Evolutionary conservation across 1,284 basidiomycete species (phyloP), one percentile per base, ranked within the genome.

Genomic region (Cutaneotrichosporon cyanovorans): DNA sequence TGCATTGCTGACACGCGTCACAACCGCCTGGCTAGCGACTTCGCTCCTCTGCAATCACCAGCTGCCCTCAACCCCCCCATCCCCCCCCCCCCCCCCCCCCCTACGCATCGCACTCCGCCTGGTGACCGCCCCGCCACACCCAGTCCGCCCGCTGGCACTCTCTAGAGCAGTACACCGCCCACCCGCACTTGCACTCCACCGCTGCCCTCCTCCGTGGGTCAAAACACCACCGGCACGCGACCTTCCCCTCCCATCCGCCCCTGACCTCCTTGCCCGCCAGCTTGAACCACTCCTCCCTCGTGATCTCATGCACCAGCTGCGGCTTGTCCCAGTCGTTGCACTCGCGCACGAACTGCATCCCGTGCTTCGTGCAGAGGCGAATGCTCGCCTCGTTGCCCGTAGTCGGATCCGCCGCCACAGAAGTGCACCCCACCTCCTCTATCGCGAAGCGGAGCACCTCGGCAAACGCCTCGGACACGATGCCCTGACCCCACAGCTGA

Each of bases 71-170:
- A 7, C 12, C 25, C 12, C 8, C 25, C 12, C 25, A 28, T 7
- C 8, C 25, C 7, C 12, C 25, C 7, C 25, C 8, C 25, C 7
- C 25, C 7, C 7, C 25, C 25, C 8, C 25, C 8, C 25, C 12
- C 18, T 37, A 19, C 21, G 41, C 42, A 23, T 42, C 36, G 28
- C 66, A 69, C 48, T 69, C 65, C 1, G 28, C 22, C 48, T 64
- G 62, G 54, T 69, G 67, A 2, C 66, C 66, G 3, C 56, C 53
- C 5, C 30, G 22, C 10, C 42, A 46, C 2, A 61, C 50, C 66
- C 66, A 68, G 46, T 70, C 66, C 8, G 68, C 68, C 15, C 56
- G 42, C 50, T 65, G 65, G 50, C 68, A 70, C 41, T 66, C 63
- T 16, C 62, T 48, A 15, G 65, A 67, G 55, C 68, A 70, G 51